A percentile compares a stretch with the other conserved stretches of the same genome.
Conservation (phyloP, 352 stramenopile species). For the Phytophthora pseudosyringae region DNA sequence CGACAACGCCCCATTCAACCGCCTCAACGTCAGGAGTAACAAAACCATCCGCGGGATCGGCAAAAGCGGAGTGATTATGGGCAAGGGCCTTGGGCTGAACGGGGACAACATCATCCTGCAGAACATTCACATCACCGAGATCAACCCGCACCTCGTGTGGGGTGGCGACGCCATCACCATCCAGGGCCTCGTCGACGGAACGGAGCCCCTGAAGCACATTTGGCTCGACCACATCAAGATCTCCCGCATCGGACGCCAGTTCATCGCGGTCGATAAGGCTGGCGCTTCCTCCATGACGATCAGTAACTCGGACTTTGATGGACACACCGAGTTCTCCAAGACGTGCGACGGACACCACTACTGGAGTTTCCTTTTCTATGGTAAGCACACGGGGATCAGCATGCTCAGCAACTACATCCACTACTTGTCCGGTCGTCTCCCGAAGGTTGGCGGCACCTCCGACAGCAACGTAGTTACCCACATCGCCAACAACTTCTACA, state of each 20-base stretch:
- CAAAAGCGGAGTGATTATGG: slow-evolving; percentile 43
- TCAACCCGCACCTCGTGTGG: slow-evolving; percentile 45
- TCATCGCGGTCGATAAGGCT: slow-evolving; percentile 8
- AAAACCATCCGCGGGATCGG: slow-evolving; percentile 50
- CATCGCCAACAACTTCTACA: slow-evolving; percentile 11
- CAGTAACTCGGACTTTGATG: slow-evolving; percentile 18
- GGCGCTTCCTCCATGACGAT: slow-evolving; percentile 7
- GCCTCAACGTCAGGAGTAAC: slow-evolving; percentile 31
- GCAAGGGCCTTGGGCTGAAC: slow-evolving; percentile 37
- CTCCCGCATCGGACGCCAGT: slow-evolving; percentile 15
- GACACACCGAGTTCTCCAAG: slow-evolving; percentile 8
- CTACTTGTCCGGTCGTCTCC: slow-evolving; percentile 7
- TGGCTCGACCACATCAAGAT: too few species aligned
- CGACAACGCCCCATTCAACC: slow-evolving; percentile 34
- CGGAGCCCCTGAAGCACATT: slow-evolving; percentile 29
- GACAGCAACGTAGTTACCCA: slow-evolving; percentile 3
- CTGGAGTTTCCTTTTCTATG: slow-evolving; percentile 31
- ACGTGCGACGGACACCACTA: slow-evolving; percentile 38
- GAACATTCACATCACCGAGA: slow-evolving; percentile 47
- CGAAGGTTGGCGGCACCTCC: slow-evolving; percentile 3
- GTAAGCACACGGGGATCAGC: slow-evolving; percentile 8
- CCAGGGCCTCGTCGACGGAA: slow-evolving; percentile 17
- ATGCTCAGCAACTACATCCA: slow-evolving; percentile 18
- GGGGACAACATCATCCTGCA: slow-evolving; percentile 52
- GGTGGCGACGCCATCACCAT: slow-evolving; percentile 25